A percentile compares a stretch with the other conserved stretches of the same genome.
phyloP scores from a whole-genome alignment of 208 protist species.

The Trichomonas vaginalis region DNA sequence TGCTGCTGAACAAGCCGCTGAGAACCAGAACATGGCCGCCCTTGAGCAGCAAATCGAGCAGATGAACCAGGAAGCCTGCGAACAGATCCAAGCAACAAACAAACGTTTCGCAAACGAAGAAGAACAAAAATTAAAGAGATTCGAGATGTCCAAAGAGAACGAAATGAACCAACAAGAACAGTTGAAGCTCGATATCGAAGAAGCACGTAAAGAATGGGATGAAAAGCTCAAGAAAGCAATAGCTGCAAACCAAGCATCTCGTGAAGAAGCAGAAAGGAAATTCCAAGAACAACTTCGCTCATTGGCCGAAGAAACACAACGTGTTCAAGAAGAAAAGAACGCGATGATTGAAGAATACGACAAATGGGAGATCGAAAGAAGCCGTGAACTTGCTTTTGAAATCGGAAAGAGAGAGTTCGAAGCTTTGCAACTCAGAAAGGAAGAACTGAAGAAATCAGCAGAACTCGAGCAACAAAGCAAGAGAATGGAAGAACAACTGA shows the following conservation, averaged over 20 bases:
- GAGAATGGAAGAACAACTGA: not conserved
- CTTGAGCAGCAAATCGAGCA: not conserved
- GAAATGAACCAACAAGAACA: not conserved
- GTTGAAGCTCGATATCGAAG: not conserved
- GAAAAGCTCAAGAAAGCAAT: not conserved
- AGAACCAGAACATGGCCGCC: not conserved
- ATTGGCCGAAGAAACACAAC: not conserved
- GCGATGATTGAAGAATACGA: not conserved
- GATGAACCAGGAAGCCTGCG: not conserved
- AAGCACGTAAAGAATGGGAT: not conserved
- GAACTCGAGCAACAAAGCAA: not conserved
- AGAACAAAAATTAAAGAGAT: not conserved
- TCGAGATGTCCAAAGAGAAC: not conserved
- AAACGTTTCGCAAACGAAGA: not conserved
- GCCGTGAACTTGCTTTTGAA: not conserved
- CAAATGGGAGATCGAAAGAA: not conserved
- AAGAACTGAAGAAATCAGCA: not conserved
- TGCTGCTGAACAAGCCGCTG: not conserved
- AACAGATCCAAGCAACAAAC: not conserved
- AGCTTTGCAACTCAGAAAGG: not conserved
- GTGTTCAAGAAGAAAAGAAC: not conserved
- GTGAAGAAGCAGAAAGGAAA: not conserved
- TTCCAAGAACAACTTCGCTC: not conserved
- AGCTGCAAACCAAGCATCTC: not conserved
- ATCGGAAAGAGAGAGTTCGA: not conserved